Conservation (phyloP, 139 green algal genomes). For the Haematococcus sp. region DNA sequence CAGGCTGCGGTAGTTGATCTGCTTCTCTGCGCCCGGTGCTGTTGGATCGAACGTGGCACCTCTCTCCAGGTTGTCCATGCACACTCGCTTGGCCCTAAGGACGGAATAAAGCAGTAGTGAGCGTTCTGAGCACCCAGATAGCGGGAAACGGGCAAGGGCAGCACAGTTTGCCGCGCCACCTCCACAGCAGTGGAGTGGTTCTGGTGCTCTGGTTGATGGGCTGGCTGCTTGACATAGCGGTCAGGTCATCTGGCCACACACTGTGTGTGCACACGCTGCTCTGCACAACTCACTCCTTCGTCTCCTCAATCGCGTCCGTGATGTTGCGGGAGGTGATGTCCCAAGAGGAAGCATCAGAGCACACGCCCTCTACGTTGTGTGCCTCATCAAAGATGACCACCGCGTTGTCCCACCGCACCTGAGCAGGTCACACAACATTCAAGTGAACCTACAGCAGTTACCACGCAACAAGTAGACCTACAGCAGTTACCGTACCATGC, state of each 20-base stretch:
- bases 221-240: too few relatives aligned
- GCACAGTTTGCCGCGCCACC: too few relatives aligned
- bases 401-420: constrained; percentile 65
- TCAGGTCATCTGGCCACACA: too few relatives aligned
- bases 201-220: too few relatives aligned
- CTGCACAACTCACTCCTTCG: constrained; percentile 5
- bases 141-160: too few relatives aligned
- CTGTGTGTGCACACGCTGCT: too few relatives aligned
- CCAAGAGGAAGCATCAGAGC: constrained; percentile 81
- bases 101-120: not conserved
- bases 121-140: too few relatives aligned
- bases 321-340: constrained; percentile 71
- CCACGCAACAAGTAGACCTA: too few relatives aligned
- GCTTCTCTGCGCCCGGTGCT: not conserved
- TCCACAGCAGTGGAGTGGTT: too few relatives aligned
- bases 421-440: not conserved
- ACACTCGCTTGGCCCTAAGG: constrained; percentile 31
- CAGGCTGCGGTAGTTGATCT: constrained; percentile 28
- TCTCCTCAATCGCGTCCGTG: constrained; percentile 47
- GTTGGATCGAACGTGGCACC: constrained; percentile 10
- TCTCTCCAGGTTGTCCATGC: constrained; percentile 27
- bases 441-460: too few relatives aligned
- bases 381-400: constrained; percentile 96
- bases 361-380: constrained; percentile 92
- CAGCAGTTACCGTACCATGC: too few relatives aligned